Evolutionary conservation across 331 rosid species (phyloP).

Genomic region (Dryas integrifolia): DNA sequence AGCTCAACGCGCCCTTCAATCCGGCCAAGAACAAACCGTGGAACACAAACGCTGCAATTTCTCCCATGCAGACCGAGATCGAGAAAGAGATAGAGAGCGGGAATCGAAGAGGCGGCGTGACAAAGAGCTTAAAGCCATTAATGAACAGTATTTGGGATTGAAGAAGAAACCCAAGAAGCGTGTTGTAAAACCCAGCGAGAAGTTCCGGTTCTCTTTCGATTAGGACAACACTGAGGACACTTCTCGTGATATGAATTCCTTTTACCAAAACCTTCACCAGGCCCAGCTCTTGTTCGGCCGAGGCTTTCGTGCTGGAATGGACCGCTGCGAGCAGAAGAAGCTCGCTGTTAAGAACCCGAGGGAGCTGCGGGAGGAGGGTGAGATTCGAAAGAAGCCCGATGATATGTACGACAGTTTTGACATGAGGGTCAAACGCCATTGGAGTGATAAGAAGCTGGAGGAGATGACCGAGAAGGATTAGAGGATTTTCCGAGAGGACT

Average conservation of each 20-base stretch:
- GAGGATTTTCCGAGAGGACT: conserved; percentile 86
- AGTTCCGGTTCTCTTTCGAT: conserved; percentile 79
- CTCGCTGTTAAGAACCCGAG: conserved; percentile 84
- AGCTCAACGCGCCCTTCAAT: conserved; percentile 78
- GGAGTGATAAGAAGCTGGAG: conserved; percentile 86
- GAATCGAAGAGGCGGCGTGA: conserved; percentile 57
- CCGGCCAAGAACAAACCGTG: conserved; percentile 65
- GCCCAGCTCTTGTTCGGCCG: conserved; percentile 81
- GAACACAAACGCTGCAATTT: conserved; percentile 44
- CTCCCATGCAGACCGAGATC: conserved; percentile 33
- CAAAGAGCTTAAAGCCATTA: conserved; percentile 64
- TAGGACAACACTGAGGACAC: conserved; percentile 93
- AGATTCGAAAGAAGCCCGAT: conserved; percentile 60
- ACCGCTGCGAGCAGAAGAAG: conserved; percentile 88
- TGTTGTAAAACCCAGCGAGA: conserved; percentile 87
- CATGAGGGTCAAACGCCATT: conserved; percentile 83
- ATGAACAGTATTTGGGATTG: conserved; percentile 78
- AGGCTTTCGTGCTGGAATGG: conserved; percentile 86
- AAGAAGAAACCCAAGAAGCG: conserved; percentile 77
- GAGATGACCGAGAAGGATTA: conserved; percentile 86
- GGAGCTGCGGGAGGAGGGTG: conserved; percentile 61
- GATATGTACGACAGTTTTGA: conserved; percentile 71
- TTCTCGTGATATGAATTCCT: conserved; percentile 71
- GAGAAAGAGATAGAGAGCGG: conserved; percentile 48
- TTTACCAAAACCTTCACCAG: conserved; percentile 86